Evolutionary conservation across 2,329 filamentous ascomycete genomes (phyloP).

Genomic region (Paracamarosporium sp.): DNA sequence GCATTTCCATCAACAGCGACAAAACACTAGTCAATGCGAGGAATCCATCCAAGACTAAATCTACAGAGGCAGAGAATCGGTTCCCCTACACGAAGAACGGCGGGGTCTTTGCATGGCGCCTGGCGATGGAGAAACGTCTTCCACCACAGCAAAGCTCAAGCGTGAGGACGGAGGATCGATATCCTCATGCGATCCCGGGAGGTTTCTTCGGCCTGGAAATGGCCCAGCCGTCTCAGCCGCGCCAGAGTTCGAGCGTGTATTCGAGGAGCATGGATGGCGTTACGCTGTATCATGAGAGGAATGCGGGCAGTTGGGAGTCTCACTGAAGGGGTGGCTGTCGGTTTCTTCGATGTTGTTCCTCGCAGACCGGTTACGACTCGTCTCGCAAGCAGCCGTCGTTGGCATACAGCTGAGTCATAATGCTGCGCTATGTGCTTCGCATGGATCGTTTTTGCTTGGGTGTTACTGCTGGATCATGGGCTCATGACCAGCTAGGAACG

Average conservation of each 20-base stretch:
- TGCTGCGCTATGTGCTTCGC: too few species aligned
- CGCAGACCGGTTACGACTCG: too few species aligned
- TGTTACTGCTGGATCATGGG: too few species aligned
- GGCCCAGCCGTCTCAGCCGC: neutral
- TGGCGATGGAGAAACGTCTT: neutral
- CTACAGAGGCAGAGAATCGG: neutral
- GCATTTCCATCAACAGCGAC: neutral
- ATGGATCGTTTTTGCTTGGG: too few species aligned
- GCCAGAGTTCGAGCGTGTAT: conserved; percentile 3
- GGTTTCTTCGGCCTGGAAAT: neutral
- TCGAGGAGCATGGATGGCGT: conserved; percentile 9
- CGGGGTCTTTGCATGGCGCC: neutral
- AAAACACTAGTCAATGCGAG: neutral
- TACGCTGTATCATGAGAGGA: conserved; percentile 3
- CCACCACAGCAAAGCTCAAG: neutral
- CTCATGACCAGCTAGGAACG: too few species aligned
- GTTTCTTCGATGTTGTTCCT: neutral
- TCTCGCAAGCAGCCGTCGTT: too few species aligned
- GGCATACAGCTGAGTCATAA: too few species aligned
- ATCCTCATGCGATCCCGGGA: neutral
- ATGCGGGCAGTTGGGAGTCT: neutral
- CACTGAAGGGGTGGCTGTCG: neutral
- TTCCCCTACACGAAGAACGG: neutral
- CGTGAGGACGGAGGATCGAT: neutral
- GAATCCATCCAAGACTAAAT: neutral